A percentile compares a stretch with the other conserved stretches of the same genome.
Evolutionary conservation across 1,284 basidiomycete genomes (phyloP).

Genomic region (Limonomyces culmigenus): DNA sequence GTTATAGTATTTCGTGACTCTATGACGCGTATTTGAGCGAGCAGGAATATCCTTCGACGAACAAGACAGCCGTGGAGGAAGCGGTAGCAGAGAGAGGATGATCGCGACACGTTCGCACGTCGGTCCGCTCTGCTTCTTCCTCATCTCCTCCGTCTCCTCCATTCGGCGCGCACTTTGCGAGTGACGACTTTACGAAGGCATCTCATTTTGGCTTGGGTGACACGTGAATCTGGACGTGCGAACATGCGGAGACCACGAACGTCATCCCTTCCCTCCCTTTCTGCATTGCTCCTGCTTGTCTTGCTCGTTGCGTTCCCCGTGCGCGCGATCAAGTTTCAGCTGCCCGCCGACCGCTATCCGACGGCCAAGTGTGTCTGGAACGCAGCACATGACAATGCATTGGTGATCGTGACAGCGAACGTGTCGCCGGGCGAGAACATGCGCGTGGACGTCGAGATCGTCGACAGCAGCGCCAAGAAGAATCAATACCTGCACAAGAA

Average conservation of each 20-base stretch:
- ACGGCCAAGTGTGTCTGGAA: slow-evolving; percentile 85
- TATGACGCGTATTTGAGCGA: no score
- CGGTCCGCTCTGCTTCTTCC: no score
- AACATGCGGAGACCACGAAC: no score
- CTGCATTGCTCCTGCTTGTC: slow-evolving; percentile 5
- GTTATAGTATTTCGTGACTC: no score
- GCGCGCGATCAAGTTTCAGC: slow-evolving; percentile 69
- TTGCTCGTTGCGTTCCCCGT: slow-evolving; percentile 13
- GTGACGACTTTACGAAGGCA: background rate
- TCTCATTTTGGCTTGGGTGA: background rate
- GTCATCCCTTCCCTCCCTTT: no score
- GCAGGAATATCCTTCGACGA: no score
- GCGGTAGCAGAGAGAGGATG: no score
- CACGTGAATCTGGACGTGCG: no score
- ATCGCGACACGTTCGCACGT: no score
- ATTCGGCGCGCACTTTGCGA: background rate
- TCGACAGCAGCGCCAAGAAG: slow-evolving; percentile 76
- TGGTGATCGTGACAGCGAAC: slow-evolving; percentile 92
- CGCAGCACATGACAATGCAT: slow-evolving; percentile 66
- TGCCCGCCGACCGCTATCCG: slow-evolving; percentile 55
- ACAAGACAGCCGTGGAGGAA: no score
- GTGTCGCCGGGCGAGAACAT: slow-evolving; percentile 58
- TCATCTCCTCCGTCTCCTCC: background rate
- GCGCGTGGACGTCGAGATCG: slow-evolving; percentile 84
- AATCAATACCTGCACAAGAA: slow-evolving; percentile 89